Percentiles rank a stretch among this genome's conserved stretches.
These are phyloP conservation scores for Porcisia hertigi DNA, from an alignment of 208 protist species.

Conservation along the genomic window DNA sequence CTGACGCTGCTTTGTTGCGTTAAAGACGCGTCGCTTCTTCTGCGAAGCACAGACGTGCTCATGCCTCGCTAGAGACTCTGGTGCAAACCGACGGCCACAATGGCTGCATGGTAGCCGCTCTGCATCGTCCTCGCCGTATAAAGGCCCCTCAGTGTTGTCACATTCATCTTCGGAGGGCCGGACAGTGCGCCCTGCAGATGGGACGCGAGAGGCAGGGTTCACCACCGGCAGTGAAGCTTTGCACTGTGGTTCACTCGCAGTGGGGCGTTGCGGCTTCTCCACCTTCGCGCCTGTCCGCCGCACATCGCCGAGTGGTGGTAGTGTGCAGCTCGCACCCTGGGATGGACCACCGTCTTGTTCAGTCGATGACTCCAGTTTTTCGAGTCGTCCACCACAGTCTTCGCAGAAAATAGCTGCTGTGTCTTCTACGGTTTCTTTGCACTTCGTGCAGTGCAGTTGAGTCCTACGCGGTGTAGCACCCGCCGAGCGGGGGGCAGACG, in stretches of 20 bases:
- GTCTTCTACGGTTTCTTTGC: constrained; percentile 50
- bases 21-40: constrained; percentile 77
- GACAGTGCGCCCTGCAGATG: background rate
- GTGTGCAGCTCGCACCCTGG: background rate
- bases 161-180: background rate
- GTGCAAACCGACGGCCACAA: constrained; percentile 80
- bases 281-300: background rate
- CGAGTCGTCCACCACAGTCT: constrained; percentile 76
- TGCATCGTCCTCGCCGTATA: background rate
- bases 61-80: constrained; percentile 71
- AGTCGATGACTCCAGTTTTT: constrained; percentile 7
- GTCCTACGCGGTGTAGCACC: background rate
- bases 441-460: constrained; percentile 62
- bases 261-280: background rate
- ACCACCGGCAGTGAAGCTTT: background rate
- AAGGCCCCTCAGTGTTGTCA: background rate
- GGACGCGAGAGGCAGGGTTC: background rate
- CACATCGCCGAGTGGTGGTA: constrained; percentile 11
- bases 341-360: constrained; percentile 11
- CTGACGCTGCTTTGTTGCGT: constrained; percentile 64
- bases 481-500: background rate
- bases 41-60: constrained; percentile 57
- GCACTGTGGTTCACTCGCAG: background rate
- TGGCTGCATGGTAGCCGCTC: constrained; percentile 58
- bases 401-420: constrained; percentile 66